phyloP scores from a whole-genome alignment of 202 grass and related monocot species.

The Dendrocalamus latiflorus region DNA sequence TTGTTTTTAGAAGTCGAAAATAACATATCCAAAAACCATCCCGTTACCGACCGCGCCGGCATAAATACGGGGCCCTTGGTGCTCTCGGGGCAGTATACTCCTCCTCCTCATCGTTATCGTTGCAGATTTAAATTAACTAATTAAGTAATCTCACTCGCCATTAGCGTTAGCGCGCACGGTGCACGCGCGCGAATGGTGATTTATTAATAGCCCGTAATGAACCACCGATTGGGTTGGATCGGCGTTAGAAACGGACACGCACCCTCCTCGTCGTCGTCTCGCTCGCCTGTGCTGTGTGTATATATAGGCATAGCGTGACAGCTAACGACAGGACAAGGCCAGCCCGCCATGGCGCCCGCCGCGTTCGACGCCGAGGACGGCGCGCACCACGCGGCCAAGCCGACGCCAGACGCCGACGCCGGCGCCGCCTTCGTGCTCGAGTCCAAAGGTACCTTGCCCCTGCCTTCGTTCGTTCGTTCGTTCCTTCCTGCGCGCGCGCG shows the following conservation, averaged over 20 bases:
- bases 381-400: background rate
- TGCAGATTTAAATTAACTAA: background rate
- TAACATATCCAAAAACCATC: too few species aligned
- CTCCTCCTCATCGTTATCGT: rapidly evolving
- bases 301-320: background rate
- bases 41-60: background rate
- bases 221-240: background rate
- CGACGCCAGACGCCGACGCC: conserved; percentile 14
- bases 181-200: too few species aligned
- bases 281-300: background rate
- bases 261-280: too few species aligned
- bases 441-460: conserved; percentile 60
- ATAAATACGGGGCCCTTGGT: background rate
- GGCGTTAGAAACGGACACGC: background rate
- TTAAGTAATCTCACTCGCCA: background rate
- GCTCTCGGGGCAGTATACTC: too few species aligned
- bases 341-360: conserved; percentile 27
- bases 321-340: background rate
- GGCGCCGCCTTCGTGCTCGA: conserved; percentile 92
- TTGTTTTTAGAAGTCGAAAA: rapidly evolving
- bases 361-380: conserved; percentile 38
- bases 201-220: background rate
- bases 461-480: too few species aligned
- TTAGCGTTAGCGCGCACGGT: background rate
- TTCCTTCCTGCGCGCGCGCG: background rate